phyloP scores from a whole-genome alignment of 1,284 basidiomycete species.

The Spongispora temasekensis region DNA sequence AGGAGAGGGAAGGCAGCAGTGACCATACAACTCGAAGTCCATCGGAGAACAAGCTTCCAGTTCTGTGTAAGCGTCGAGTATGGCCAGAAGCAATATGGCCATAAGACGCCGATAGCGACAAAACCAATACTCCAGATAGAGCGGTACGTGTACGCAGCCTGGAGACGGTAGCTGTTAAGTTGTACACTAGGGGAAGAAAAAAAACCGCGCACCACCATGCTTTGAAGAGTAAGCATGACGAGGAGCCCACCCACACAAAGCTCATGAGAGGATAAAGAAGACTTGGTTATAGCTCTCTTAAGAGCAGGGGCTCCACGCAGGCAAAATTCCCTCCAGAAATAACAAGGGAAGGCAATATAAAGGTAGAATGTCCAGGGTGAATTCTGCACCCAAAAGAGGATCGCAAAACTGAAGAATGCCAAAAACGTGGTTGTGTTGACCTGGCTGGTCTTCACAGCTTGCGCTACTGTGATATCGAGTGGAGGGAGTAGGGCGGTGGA shows the following conservation, averaged over 20 bases:
- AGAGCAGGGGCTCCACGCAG: constrained; percentile 33
- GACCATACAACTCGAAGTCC: constrained; percentile 55
- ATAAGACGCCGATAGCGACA: constrained; percentile 61
- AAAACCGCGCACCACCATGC: constrained; percentile 66
- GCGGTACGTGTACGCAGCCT: constrained; percentile 72
- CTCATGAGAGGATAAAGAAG: constrained; percentile 24
- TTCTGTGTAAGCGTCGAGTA: constrained; percentile 32
- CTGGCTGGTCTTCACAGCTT: not conserved
- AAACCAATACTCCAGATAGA: constrained; percentile 76
- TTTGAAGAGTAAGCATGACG: constrained; percentile 51
- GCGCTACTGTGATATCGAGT: not conserved
- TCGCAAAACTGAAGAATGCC: constrained; percentile 44
- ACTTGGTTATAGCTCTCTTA: constrained; percentile 19
- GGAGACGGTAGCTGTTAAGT: constrained; percentile 21
- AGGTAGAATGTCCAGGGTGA: constrained; percentile 77
- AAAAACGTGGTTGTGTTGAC: constrained; percentile 31
- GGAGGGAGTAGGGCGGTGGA: constrained; percentile 52
- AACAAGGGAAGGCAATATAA: constrained; percentile 75
- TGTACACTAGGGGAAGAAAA: no score
- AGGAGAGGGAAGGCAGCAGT: constrained; percentile 73
- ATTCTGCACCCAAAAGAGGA: constrained; percentile 60
- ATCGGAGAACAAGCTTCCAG: constrained; percentile 40
- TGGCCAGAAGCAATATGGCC: constrained; percentile 63
- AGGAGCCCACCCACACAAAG: constrained; percentile 32
- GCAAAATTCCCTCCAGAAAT: constrained; percentile 68